Evolutionary conservation across 441 rosid genomes (phyloP).

Genomic region (Corymbia citriodora): DNA sequence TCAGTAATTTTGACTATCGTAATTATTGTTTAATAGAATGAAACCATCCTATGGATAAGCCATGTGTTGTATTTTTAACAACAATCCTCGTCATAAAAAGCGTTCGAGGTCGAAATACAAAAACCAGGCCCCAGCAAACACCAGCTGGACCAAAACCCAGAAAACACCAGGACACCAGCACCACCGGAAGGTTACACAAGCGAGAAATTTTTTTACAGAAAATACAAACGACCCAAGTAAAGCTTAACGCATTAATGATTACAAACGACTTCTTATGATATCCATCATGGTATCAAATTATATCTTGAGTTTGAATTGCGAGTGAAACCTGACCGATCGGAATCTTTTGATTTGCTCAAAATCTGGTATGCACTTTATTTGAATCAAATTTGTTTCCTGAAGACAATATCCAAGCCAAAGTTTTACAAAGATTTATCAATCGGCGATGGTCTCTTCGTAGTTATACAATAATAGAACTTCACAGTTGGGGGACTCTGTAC

Average conservation of each 20-base stretch:
- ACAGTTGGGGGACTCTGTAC: background rate
- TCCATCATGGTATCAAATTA: background rate
- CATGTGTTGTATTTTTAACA: background rate
- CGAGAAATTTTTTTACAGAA: too few species aligned
- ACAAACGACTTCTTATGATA: too few species aligned
- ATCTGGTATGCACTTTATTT: background rate
- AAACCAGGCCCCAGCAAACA: too few species aligned
- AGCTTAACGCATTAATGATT: background rate
- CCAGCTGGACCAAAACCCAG: too few species aligned
- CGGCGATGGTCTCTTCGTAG: background rate
- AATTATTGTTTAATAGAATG: background rate
- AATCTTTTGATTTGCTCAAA: background rate
- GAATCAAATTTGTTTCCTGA: background rate
- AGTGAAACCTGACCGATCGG: background rate
- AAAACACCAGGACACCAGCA: too few species aligned
- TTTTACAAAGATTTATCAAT: too few species aligned
- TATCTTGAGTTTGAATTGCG: background rate
- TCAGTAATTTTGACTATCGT: too few species aligned
- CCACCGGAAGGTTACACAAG: too few species aligned
- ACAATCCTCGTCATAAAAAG: too few species aligned
- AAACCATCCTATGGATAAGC: background rate
- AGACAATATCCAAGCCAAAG: background rate
- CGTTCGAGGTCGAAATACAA: too few species aligned
- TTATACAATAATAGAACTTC: background rate
- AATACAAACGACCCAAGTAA: background rate